phyloP scores from a whole-genome alignment of 805 yeast species.

The Ogataea saltuana region DNA sequence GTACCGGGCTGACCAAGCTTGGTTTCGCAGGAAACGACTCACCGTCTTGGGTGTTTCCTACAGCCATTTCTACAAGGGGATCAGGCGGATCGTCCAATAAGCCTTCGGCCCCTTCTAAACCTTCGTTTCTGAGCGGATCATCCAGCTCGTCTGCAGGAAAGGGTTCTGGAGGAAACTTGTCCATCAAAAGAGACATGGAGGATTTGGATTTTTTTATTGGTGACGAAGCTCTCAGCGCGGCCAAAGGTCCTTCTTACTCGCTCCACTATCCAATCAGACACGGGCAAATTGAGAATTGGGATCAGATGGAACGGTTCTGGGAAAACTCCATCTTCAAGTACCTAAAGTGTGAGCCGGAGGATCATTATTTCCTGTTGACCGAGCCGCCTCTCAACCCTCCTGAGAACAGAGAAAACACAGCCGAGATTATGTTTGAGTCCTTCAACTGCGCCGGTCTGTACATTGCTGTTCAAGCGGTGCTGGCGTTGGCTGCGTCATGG shows the following conservation, averaged over 20 bases:
- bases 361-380: constrained; percentile 90
- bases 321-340: constrained; percentile 95
- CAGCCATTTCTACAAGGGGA: constrained; percentile 85
- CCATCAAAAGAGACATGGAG: constrained; percentile 82
- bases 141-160: constrained; percentile 28
- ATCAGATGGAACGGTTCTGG: constrained; percentile 99
- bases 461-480: constrained; percentile 98
- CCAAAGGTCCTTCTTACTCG: constrained; percentile 88
- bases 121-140: constrained; percentile 42
- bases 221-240: constrained; percentile 88
- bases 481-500: constrained; percentile 99
- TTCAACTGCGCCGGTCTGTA: constrained; percentile 98
- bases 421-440: constrained; percentile 98
- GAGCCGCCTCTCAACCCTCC: constrained; percentile 99
- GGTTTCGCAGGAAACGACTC: constrained; percentile 99
- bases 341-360: constrained; percentile 97
- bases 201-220: constrained; percentile 95
- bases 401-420: constrained; percentile 97
- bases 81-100: constrained; percentile 38
- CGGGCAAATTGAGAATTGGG: constrained; percentile 99
- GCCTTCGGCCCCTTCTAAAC: constrained; percentile 47
- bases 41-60: constrained; percentile 95
- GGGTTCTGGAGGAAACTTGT: constrained; percentile 42
- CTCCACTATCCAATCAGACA: constrained; percentile 92
- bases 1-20: constrained; percentile 95